Evolutionary conservation across 164 flowering plant species (phyloP), one percentile per base, ranked within the genome.

Genomic region (Chimonanthus praecox): DNA sequence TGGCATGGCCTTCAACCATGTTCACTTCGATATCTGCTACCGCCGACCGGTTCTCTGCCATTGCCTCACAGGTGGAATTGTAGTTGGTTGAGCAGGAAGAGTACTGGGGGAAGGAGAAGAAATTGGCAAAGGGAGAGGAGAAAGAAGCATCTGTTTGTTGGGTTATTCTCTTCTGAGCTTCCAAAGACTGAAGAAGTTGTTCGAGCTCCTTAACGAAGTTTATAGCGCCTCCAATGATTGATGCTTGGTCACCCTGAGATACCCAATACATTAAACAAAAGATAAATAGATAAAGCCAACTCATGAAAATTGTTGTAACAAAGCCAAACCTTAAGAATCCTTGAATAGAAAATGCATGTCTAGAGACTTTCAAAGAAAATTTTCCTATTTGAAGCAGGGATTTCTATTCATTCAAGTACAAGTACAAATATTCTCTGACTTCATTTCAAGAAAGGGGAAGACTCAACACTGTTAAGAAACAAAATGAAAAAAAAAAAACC

Each of bases 131-230:
- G 0, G 88, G 88, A 3, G 82, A 64, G 4, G 83, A 60, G 20
- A 49, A 64, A 51, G 70, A 49, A 8, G 62, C 63, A 6, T 71
- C 72, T 6, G 68, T 13, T 49, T 63, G 68, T 64, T 77, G 58
- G 13, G 71, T 71, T 18, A 61, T 76, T 77, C 71, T 71, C 73
- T 84, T 85, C 3, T 84, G 80, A 5, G 82, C 82, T 70, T 87
- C 87, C 33, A 88, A 78, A 47, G 85, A 83, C 72, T 92, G 97
- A 44, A 92, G 78, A 8, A 82, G 87, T 69, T 94, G 97, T 75
- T 94, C 97, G 5, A 94, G 87, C 78, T 92, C 94, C 82, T 90
- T 94, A 76, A 94, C 97, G 64, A 87, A 94, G 63, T 90, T 90
- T 49, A 94, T 94, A 18, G 98, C 97, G 0, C 98, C 98, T 9